Evolutionary conservation across 108 stramenopile genomes (phyloP).

Genomic region (Mediolabrus comicus): DNA sequence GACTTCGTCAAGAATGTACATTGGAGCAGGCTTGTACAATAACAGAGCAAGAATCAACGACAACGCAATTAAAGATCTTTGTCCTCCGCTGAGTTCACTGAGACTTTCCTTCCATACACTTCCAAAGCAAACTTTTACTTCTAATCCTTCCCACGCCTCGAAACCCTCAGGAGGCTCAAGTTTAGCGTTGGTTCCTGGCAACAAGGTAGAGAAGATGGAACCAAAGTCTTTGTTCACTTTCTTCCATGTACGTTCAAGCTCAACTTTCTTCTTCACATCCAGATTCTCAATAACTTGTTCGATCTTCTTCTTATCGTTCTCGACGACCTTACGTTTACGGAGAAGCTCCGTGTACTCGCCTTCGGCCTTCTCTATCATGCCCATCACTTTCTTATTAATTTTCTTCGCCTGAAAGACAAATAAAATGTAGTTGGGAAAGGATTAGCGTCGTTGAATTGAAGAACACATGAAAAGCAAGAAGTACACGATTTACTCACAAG

Average conservation of each 20-base stretch:
- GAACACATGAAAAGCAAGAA: background rate
- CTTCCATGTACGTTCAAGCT: constrained; percentile 91
- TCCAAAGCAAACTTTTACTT: constrained; percentile 97
- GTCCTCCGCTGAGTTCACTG: constrained; percentile 98
- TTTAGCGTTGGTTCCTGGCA: constrained; percentile 95
- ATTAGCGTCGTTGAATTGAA: background rate
- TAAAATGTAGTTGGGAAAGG: background rate
- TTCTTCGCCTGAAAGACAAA: constrained; percentile 72
- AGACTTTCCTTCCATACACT: constrained; percentile 98
- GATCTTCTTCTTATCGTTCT: constrained; percentile 98
- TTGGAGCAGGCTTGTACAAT: constrained; percentile 98
- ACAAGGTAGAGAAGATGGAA: constrained; percentile 95
- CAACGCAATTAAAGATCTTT: constrained; percentile 96
- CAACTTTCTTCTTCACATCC: constrained; percentile 95
- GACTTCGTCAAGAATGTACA: constrained; percentile 99
- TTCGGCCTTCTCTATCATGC: constrained; percentile 99
- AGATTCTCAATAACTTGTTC: constrained; percentile 95
- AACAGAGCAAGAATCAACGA: constrained; percentile 95
- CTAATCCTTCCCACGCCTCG: constrained; percentile 93
- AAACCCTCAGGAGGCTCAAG: constrained; percentile 96
- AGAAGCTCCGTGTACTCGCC: constrained; percentile 96
- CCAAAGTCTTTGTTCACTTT: constrained; percentile 99
- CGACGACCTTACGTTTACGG: constrained; percentile 95
- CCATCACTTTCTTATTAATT: constrained; percentile 99
- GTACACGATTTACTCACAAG: constrained; percentile 49